Conservation (phyloP, 2,329 filamentous ascomycete genomes). For the Fonsecaea erecta region DNA sequence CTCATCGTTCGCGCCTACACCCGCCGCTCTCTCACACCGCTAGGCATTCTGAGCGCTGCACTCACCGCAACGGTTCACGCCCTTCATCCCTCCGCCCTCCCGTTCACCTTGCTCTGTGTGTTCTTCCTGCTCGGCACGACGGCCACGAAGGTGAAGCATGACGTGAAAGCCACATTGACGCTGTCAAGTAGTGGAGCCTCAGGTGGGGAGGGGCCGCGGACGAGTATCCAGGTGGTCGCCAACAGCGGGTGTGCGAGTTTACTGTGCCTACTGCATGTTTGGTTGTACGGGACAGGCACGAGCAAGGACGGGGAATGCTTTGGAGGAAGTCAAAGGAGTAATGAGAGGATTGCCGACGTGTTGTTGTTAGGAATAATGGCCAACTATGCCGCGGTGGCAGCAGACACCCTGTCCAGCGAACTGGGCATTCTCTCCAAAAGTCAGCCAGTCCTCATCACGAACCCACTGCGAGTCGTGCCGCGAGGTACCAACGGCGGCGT, state of each 20-base stretch:
- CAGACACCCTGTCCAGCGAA: constrained; percentile 94
- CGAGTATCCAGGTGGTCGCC: constrained; percentile 85
- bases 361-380: constrained; percentile 69
- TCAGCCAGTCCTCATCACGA: constrained; percentile 83
- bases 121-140: constrained; percentile 87
- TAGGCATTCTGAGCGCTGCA: constrained; percentile 72
- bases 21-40: constrained; percentile 76
- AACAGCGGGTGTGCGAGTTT: constrained; percentile 82
- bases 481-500: constrained; percentile 94
- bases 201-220: constrained; percentile 81
- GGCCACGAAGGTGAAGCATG: constrained; percentile 87
- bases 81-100: constrained; percentile 90
- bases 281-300: constrained; percentile 16
- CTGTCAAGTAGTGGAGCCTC: constrained; percentile 70
- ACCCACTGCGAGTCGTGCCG: constrained; percentile 72
- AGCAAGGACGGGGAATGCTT: not conserved
- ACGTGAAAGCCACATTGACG: constrained; percentile 81
- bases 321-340: constrained; percentile 7
- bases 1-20: constrained; percentile 71
- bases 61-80: constrained; percentile 80
- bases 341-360: constrained; percentile 50
- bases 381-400: constrained; percentile 89
- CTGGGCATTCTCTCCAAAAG: constrained; percentile 83
- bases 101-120: constrained; percentile 78
- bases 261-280: constrained; percentile 50